Evolutionary conservation across 768 basidiomycete species (phyloP).

Genomic region (Xerocomellus intermedius): DNA sequence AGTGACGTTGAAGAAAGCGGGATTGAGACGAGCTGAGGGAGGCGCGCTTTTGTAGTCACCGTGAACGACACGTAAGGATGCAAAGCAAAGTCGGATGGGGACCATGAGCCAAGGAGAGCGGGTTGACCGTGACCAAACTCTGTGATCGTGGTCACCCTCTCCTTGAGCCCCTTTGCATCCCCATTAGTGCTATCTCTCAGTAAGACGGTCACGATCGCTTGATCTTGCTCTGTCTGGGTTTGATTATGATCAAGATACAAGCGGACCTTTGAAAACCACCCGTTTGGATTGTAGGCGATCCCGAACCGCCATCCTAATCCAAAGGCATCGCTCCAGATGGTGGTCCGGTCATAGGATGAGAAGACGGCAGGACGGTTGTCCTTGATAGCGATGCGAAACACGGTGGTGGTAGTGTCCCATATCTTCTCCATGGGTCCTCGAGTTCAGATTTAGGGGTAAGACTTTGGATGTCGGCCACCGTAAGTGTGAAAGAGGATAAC

Average conservation of each 20-base stretch:
- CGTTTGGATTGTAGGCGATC: conserved; percentile 16
- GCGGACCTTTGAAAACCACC: conserved; percentile 25
- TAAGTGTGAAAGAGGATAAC: neutral
- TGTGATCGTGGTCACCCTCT: conserved; percentile 19
- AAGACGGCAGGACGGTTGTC: conserved; percentile 21
- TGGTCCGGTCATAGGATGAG: neutral
- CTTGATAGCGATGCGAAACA: conserved; percentile 25
- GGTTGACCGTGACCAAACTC: conserved; percentile 30
- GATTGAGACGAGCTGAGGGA: conserved; percentile 4
- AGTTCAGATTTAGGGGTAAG: neutral
- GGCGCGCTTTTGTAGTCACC: conserved; percentile 16
- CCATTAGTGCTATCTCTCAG: conserved; percentile 7
- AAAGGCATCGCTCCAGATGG: conserved; percentile 26
- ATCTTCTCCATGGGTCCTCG: conserved; percentile 21
- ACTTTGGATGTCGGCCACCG: neutral
- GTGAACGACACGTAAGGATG: conserved; percentile 25
- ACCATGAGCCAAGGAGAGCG: conserved; percentile 27
- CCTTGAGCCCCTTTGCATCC: conserved; percentile 2
- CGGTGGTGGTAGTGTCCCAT: conserved; percentile 21
- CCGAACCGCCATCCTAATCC: conserved; percentile 31
- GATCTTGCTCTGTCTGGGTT: conserved; percentile 21
- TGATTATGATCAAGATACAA: conserved; percentile 27
- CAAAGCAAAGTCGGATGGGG: conserved; percentile 2
- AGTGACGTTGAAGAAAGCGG: conserved; percentile 18
- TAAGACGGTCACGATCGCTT: conserved; percentile 13